Base-by-base conservation (phyloP, 371 early-diverging fungal species). In the Rhizopus arrhizus region DNA sequence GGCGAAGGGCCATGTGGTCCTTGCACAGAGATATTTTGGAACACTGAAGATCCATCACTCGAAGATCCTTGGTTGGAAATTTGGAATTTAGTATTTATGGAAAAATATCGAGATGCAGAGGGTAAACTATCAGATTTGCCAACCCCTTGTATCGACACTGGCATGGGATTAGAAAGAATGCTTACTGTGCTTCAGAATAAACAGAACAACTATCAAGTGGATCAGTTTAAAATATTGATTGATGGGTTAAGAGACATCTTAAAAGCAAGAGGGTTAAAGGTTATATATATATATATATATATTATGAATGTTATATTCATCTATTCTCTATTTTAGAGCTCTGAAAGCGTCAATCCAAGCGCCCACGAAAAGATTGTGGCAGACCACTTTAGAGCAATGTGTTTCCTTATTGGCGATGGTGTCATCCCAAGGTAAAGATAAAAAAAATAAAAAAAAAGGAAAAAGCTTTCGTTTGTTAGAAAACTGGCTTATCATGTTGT, bases 51-150 rank as follows among this genome's bases (percentile, higher is more conserved):
- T 50, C 66, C 66, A 9, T 72, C 79, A 0, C 56, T 80, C 3
- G 75, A 81, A 4, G 82, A 81, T 41, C 65, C 68, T 15, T 92
- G 89, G 90, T 70, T 92, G 13, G 92, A 92, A 65, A 85, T 92
- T 45, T 92, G 92, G 92, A 92, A 92, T 55, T 62, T 92, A 40
- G 92, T 92, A n/a, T 92, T 91, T 72, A 92, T 92, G 90, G 83
- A 91, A 59, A 83, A 84, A 54, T 82, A 84, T 55, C 75, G 88
- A 29, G 70, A 69, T 29, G 79, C 80, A 3, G 75, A 85, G 15
- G 89, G 88, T 3, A 56, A 70, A 22, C 62, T 91, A 22, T 68
- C 68, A 5, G 73, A 80, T 42, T 70, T 92, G 9, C 83, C 83
- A 0, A 78, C 66, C 10, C 81, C 85, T 35, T 90, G 91, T 57